Evolutionary conservation across 768 basidiomycete genomes (phyloP).

Genomic region (Omphalotus guepiniiformis): DNA sequence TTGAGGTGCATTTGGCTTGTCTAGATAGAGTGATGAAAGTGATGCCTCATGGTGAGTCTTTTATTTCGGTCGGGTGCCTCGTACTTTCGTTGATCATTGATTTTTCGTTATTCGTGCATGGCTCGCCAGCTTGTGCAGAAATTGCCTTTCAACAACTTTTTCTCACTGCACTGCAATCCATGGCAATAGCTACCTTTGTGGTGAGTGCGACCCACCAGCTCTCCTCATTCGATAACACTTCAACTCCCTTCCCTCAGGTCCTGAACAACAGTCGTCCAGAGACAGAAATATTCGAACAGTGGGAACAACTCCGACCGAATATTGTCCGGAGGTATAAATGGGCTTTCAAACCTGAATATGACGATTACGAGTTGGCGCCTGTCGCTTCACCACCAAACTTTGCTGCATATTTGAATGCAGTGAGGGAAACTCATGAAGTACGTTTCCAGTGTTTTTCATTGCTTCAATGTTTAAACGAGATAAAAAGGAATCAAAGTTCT

Average conservation of each 20-base stretch:
- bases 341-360: not conserved
- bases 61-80: too few species aligned
- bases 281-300: slow-evolving; percentile 1
- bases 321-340: slow-evolving; percentile 3
- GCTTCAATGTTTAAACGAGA: not conserved
- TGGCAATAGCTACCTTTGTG: slow-evolving; percentile 50
- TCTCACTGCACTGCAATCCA: slow-evolving; percentile 52
- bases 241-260: not conserved
- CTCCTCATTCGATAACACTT: not conserved
- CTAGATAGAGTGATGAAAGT: slow-evolving; percentile 44
- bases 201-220: slow-evolving; percentile 26
- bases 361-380: not conserved
- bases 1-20: slow-evolving; percentile 51
- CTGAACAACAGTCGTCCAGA: not conserved
- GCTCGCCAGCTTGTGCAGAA: slow-evolving; percentile 38
- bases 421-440: not conserved
- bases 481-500: not conserved
- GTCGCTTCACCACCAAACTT: slow-evolving; percentile 1
- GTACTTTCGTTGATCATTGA: slow-evolving; percentile 4
- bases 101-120: too few species aligned
- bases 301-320: slow-evolving; percentile 6
- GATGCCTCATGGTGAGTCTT: slow-evolving; percentile 27
- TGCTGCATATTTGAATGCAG: not conserved
- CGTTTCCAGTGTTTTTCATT: not conserved
- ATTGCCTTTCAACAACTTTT: slow-evolving; percentile 46